phyloP scores from a whole-genome alignment of 306 rosid genomes.

The Sindora glabra region DNA sequence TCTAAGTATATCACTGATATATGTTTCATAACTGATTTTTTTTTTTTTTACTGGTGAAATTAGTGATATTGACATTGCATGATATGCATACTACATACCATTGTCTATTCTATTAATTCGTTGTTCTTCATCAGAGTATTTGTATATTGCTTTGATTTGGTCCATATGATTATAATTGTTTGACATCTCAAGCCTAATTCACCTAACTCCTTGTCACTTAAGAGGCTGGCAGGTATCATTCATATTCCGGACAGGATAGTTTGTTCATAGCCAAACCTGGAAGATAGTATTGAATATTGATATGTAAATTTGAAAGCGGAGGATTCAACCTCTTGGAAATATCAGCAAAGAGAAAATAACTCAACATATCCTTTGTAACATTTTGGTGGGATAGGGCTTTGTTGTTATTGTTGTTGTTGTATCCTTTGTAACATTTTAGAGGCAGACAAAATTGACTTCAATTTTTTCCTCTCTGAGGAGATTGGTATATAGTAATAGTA shows the following conservation, averaged over 20 bases:
- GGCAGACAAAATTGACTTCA: neutral
- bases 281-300: neutral
- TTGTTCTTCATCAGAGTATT: neutral
- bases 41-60: neutral
- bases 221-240: too few species aligned
- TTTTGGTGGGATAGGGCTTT: too few species aligned
- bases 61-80: neutral
- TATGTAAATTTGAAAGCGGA: neutral
- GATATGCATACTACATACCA: neutral
- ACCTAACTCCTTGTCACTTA: neutral
- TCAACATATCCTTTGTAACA: too few species aligned
- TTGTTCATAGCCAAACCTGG: neutral
- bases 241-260: neutral
- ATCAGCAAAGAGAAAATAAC: too few species aligned
- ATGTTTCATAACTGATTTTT: neutral
- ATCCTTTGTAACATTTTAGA: too few species aligned
- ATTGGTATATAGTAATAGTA: neutral
- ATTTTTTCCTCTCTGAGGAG: neutral
- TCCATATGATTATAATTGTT: neutral
- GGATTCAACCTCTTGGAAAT: neutral
- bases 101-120: neutral
- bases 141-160: neutral
- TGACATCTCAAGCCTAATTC: neutral
- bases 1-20: conserved; percentile 10
- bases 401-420: too few species aligned